Evolutionary conservation across 2,329 filamentous ascomycete genomes (phyloP).

Genomic region (Delphinella strobiligena): DNA sequence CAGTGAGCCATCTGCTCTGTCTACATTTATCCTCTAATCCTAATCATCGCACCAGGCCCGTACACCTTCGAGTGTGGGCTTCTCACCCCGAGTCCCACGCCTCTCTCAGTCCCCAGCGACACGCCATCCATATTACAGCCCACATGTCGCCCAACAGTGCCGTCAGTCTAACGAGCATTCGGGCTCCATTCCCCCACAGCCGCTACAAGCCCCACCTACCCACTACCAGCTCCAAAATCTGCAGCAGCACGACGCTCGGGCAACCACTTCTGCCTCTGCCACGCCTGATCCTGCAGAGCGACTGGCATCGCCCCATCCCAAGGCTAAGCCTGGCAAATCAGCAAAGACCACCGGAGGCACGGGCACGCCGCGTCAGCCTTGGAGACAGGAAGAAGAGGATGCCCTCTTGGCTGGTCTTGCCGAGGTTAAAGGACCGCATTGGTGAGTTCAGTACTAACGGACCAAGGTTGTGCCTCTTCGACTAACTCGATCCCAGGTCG

Average conservation of each 20-base stretch:
- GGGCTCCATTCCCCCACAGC: not conserved
- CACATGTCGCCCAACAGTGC: not conserved
- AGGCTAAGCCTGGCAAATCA: conserved; percentile 42
- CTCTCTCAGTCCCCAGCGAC: not conserved
- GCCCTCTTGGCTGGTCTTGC: conserved; percentile 81
- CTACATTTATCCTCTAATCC: not conserved
- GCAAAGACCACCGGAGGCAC: conserved; percentile 15
- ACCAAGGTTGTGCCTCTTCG: too few species aligned
- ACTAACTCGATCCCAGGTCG: conserved; percentile 33
- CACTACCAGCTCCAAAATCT: not conserved
- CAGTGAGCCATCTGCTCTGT: conserved; percentile 7
- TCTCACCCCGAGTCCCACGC: not conserved
- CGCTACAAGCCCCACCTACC: not conserved
- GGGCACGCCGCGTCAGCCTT: conserved; percentile 48
- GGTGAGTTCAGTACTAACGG: too few species aligned
- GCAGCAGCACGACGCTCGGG: not conserved
- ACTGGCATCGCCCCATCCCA: conserved; percentile 12
- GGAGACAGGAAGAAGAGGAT: conserved; percentile 82
- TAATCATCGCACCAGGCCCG: conserved; percentile 1
- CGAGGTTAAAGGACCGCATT: conserved; percentile 80
- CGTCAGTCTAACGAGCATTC: not conserved
- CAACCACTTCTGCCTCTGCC: conserved; percentile 11
- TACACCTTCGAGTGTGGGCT: conserved; percentile 1
- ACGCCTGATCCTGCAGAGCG: conserved; percentile 7
- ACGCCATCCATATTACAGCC: not conserved